Base-by-base conservation (phyloP, 176 grass and related monocot genomes). In the Oryza meyeriana region DNA sequence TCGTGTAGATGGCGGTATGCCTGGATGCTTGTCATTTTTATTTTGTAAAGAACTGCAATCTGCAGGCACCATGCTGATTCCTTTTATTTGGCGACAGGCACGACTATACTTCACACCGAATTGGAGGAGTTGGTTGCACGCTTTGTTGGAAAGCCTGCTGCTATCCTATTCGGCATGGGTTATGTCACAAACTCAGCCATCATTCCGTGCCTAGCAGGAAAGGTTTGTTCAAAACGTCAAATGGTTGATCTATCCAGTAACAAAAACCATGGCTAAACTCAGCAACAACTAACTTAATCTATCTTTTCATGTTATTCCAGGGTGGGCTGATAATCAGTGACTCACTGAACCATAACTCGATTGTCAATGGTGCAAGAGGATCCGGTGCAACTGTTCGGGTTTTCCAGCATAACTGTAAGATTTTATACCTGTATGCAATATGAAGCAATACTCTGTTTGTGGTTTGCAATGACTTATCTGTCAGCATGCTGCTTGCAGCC, bases 361-460 rank as follows among this genome's bases (percentile, higher is more conserved):
- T 95, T 84, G 90, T 92, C 85, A 95, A 92, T 88, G 93, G 93
- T 2, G 93, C 90, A 9, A 90, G 80, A 84, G 94, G 94, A 63
- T 93, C 88, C 0, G 86, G 90, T 76, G 94, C 94, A 64, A 86
- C 94, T 29, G 80, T 97, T 50, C 81, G 86, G 18, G 88, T 93
- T 87, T 97, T 97, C 88, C 90, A 91, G 73, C 94, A 97, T 83
- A 97, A 97, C 76, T 76, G 94, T 93, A 80, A 91, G 90, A 35
- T 87, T 24, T 42, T 62, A 58, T 52, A 34, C 48, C 39, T 71
- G 75, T 34, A 1, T 58, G 36, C 0, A 29, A 27, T 32, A 10
- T 0, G 24, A 45, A 69, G 6, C 24, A 88, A 12, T 38, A 65
- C 58, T 71, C 22, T 76, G 4, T 63, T 17, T 72, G 1, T 89